Percentiles rank a stretch among this genome's conserved stretches.
These are phyloP conservation scores for Malus hybrid DNA, from an alignment of 331 rosid genomes.

Conservation along the genomic window DNA sequence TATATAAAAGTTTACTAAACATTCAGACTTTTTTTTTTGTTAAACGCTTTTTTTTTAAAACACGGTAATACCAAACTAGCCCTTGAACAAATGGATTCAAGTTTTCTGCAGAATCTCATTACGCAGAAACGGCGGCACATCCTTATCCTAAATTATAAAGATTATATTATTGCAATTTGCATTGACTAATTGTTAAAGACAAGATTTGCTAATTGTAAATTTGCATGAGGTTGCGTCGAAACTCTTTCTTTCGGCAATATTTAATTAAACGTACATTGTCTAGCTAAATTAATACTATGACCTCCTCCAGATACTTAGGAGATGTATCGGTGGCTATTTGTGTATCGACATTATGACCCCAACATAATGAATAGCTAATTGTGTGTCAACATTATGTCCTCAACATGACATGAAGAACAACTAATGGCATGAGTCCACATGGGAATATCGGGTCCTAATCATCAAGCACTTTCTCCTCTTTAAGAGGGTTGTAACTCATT, in stretches of 20 bases:
- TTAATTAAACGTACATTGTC: neutral
- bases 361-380: neutral
- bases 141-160: slow-evolving; percentile 1
- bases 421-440: no score
- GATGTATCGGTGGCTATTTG: neutral
- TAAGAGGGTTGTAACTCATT: no score
- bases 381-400: neutral
- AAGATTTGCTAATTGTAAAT: neutral
- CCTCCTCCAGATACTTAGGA: neutral
- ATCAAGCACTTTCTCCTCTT: no score
- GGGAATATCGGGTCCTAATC: no score
- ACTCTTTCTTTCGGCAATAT: neutral
- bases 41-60: no score
- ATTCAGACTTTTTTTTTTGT: no score
- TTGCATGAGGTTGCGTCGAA: slow-evolving; percentile 4
- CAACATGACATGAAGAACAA: no score
- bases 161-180: neutral
- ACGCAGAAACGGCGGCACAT: neutral
- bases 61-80: no score
- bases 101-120: slow-evolving; percentile 6
- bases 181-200: neutral
- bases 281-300: neutral
- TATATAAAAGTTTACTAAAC: no score
- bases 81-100: neutral
- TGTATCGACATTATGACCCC: no score